A percentile compares a stretch with the other conserved stretches of the same genome.
phyloP scores from a whole-genome alignment of 768 basidiomycete species.

The Tylopilus felleus region DNA sequence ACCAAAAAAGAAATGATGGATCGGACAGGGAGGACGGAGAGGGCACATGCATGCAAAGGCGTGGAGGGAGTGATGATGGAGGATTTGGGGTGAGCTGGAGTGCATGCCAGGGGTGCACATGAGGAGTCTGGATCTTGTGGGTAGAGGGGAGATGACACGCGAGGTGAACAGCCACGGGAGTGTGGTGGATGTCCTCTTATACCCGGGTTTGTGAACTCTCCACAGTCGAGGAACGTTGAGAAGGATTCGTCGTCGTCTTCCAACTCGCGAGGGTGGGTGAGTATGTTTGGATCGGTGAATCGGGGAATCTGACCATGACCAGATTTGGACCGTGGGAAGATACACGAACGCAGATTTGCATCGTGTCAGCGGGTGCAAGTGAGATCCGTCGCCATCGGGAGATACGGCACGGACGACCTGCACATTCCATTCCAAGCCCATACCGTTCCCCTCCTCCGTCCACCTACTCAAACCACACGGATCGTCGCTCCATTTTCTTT shows the following conservation, averaged over 20 bases:
- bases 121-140: slow-evolving; percentile 27
- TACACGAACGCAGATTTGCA: slow-evolving; percentile 30
- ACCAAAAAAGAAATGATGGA: slow-evolving; percentile 19
- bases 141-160: slow-evolving; percentile 22
- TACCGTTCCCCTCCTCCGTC: slow-evolving; percentile 6
- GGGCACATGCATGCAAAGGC: slow-evolving; percentile 18
- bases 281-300: slow-evolving; percentile 25
- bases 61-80: slow-evolving; percentile 20
- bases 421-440: slow-evolving; percentile 12
- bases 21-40: slow-evolving; percentile 6
- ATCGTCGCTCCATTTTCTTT: slow-evolving; percentile 2
- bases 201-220: slow-evolving; percentile 1
- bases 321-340: slow-evolving; percentile 28
- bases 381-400: slow-evolving; percentile 64
- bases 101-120: slow-evolving; percentile 16
- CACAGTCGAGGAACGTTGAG: slow-evolving; percentile 8
- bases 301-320: slow-evolving; percentile 25
- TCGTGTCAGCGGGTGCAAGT: slow-evolving; percentile 31
- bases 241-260: slow-evolving; percentile 17
- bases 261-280: background rate
- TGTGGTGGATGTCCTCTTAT: slow-evolving; percentile 14
- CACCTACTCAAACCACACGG: background rate
- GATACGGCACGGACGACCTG: slow-evolving; percentile 49
- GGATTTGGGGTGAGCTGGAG: slow-evolving; percentile 23
- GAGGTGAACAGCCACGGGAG: slow-evolving; percentile 21